Base-by-base conservation (phyloP, 805 yeast genomes). In the Millerago galiae region DNA sequence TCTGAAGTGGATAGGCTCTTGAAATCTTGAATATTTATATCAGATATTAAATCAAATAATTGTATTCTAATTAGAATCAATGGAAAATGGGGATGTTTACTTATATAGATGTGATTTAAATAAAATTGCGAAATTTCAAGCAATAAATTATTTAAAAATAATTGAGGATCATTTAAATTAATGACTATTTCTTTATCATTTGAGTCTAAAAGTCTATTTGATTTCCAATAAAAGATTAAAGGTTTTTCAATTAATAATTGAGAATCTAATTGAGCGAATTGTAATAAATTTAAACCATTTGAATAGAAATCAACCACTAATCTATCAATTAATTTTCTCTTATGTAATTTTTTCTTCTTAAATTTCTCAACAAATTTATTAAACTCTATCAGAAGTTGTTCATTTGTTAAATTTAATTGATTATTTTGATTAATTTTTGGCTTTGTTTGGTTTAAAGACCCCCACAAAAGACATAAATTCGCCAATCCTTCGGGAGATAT, bases 221-320 rank as follows among this genome's bases (percentile, higher is more conserved):
- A 52, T 7, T 54, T 53, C 77, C 77, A 72, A 26, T 49, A 47
- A 42, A 54, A 59, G 2, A 50, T 47, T 21, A 48, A 61, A 0
- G 89, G 80, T 44, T 74, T 71, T 51, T 81, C 83, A 3, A 83
- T 74, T 35, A 83, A 64, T 35, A 73, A 54, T 50, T 81, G 84
- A 41, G 82, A 75, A 50, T 85, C 93, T 5, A 83, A 61, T 46
- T 83, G 88, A 0, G 93, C 81, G 33, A 79, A 55, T 55, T 85
- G 95, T 14, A 79, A 65, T 1, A 81, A 61, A 49, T 80, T 81
- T 34, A 82, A 56, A 0, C 88, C 88, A 6, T 60, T 51, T 2
- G 71, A 62, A 74, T 85, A 82, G 49, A 65, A 46, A 17, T 56
- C 60, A 9, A 54, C 50, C 1, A 56, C 32, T 14, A 56, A 27